Base-by-base conservation (phyloP, 1,284 basidiomycete species). In the Cutaneotrichosporon cavernicola region DNA sequence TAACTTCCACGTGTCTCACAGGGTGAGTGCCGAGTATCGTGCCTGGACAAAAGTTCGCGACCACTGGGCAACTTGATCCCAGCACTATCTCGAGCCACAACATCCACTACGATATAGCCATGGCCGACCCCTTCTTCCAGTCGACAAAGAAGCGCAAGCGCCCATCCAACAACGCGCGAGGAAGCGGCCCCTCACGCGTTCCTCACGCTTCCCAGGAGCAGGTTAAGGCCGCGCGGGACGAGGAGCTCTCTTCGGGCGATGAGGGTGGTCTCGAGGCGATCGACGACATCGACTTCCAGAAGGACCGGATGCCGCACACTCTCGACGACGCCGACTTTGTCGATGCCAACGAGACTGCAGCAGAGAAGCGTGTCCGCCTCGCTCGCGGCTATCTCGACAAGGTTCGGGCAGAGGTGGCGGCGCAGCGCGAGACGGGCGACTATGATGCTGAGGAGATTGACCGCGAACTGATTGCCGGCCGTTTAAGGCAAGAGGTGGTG, bases 391-490 rank as follows among this genome's bases (percentile, higher is more conserved):
- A 99, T 80, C 82, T 99, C 53, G 88, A 94, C 64, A 89, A 86
- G 64, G 87, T 98, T 18, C 61, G 70, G 56, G 90, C 91, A 77
- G 87, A 90, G 67, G 85, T 84, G 21, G 80, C 91, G 52, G 73
- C 72, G 61, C 89, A 66, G 58, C 65, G 30, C 21, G 74, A 76
- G 58, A 90, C 91, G 36, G 90, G 88, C 36, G 91, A 93, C 66
- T 92, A 89, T 68, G 95, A 99, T 75, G 96, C 96, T 3, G 92
- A 91, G 0, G 92, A 95, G 69, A 88, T 96, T 56, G 95, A 98
- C 82, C 86, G 87, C 70, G 94, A 97, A 68, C 85, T 97, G 69
- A 92, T 99, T 67, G 91, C 92, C 51, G 86, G 92, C 18, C 84
- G 95, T 56, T 82, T 99, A 68, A 91, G 92, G 77, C 88, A 92